A percentile compares a stretch with the other conserved stretches of the same genome.
Evolutionary conservation across 2,329 filamentous ascomycete species (phyloP).

Genomic region (Neopestalotiopsis rosae): DNA sequence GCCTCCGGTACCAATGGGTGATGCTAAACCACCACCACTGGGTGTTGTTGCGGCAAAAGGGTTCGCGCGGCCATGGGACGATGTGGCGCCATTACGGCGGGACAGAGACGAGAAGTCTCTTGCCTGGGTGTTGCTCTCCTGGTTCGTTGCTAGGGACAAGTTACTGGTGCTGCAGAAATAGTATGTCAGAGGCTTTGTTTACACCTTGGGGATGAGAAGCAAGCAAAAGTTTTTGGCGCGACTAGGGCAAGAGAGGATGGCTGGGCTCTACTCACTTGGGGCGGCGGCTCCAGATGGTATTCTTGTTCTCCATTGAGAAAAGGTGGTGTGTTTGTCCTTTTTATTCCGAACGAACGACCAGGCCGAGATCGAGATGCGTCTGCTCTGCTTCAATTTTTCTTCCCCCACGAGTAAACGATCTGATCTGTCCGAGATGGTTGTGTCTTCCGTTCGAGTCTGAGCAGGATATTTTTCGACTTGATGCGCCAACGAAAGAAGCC

Average conservation of each 20-base stretch:
- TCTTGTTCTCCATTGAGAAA: conserved; percentile 59
- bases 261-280: conserved; percentile 69
- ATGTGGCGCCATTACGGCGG: conserved; percentile 67
- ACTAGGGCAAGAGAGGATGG: background rate
- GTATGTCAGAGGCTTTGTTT: background rate
- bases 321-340: conserved; percentile 7
- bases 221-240: background rate
- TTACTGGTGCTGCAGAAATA: conserved; percentile 73
- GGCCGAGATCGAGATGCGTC: background rate
- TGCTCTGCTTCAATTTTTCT: background rate
- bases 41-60: conserved; percentile 79
- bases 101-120: conserved; percentile 52
- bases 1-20: conserved; percentile 70
- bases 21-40: conserved; percentile 70
- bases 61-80: conserved; percentile 78
- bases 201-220: background rate
- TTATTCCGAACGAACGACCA: background rate
- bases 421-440: background rate
- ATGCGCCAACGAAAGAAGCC: background rate
- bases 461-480: background rate
- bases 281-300: conserved; percentile 75
- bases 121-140: conserved; percentile 56
- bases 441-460: background rate
- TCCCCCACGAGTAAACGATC: background rate
- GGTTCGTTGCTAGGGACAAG: conserved; percentile 80